Percentiles rank a stretch among this genome's conserved stretches.
Evolutionary conservation across 257 asterid species (phyloP).

Genomic region (Gentiana straminea): DNA sequence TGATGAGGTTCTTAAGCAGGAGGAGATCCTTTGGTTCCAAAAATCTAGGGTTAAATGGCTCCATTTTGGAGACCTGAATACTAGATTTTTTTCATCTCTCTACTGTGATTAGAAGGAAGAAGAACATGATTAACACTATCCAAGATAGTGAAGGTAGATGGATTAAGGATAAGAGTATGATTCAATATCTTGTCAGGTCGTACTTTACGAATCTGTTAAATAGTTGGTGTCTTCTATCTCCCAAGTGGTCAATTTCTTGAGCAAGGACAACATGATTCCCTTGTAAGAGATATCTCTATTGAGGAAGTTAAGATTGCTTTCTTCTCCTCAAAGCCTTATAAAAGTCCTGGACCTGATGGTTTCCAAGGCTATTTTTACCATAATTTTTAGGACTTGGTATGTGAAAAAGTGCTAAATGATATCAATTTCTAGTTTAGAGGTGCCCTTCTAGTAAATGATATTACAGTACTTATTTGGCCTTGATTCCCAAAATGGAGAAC

Average conservation of each 20-base stretch:
- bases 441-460: neutral
- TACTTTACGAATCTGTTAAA: neutral
- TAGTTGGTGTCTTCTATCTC: neutral
- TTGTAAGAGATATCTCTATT: no score
- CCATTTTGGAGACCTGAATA: neutral
- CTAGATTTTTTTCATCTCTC: neutral
- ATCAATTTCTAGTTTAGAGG: neutral
- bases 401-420: neutral
- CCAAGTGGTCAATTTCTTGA: neutral
- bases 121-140: no score
- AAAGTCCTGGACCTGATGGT: neutral
- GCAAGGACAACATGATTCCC: neutral
- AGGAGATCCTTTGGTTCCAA: neutral
- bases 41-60: neutral
- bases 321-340: neutral
- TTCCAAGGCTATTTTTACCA: neutral
- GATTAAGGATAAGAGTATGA: no score
- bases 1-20: neutral
- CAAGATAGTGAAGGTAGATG: no score
- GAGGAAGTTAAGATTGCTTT: neutral
- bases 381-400: neutral
- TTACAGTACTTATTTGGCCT: neutral
- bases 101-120: neutral
- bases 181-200: no score
- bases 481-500: neutral